Evolutionary conservation across 1,284 basidiomycete genomes (phyloP).

Genomic region (Melampsora occidentalis): DNA sequence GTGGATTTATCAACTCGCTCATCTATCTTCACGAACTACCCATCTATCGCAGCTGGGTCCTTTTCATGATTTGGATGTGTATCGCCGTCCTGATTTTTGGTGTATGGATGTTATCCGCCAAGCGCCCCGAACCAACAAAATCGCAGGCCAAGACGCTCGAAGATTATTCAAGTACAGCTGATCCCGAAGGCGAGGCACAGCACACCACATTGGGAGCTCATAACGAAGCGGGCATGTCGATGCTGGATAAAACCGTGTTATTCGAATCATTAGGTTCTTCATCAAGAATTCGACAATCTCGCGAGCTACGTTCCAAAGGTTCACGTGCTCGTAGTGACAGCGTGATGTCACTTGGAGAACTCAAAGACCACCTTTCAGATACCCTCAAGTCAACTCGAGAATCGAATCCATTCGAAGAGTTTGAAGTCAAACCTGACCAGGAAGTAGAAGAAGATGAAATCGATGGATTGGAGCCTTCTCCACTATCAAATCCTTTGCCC

Average conservation of each 20-base stretch:
- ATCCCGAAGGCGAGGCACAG: conserved; percentile 38
- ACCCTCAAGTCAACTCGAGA: background rate
- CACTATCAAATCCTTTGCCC: background rate
- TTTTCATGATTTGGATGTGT: conserved; percentile 41
- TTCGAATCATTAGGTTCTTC: conserved; percentile 3
- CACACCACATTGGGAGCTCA: conserved; percentile 28
- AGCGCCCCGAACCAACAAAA: conserved; percentile 9
- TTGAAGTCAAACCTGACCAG: conserved; percentile 1
- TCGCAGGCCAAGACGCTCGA: conserved; percentile 1
- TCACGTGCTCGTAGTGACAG: no score
- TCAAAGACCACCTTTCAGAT: no score
- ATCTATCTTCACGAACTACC: conserved; percentile 42
- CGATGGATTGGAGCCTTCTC: background rate
- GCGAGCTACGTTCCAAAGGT: no score
- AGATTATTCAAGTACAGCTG: conserved; percentile 35
- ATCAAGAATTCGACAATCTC: no score
- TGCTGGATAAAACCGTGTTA: background rate
- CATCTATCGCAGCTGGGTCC: conserved; percentile 25
- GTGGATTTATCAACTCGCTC: conserved; percentile 43
- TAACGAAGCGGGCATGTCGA: conserved; percentile 24
- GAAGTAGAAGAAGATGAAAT: conserved; percentile 3
- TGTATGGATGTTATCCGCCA: conserved; percentile 39
- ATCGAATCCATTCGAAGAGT: conserved; percentile 2
- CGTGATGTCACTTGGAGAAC: no score
- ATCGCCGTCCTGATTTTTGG: conserved; percentile 38